Evolutionary conservation across 441 rosid genomes (phyloP).

Genomic region (Pelargonium fulgidum): DNA sequence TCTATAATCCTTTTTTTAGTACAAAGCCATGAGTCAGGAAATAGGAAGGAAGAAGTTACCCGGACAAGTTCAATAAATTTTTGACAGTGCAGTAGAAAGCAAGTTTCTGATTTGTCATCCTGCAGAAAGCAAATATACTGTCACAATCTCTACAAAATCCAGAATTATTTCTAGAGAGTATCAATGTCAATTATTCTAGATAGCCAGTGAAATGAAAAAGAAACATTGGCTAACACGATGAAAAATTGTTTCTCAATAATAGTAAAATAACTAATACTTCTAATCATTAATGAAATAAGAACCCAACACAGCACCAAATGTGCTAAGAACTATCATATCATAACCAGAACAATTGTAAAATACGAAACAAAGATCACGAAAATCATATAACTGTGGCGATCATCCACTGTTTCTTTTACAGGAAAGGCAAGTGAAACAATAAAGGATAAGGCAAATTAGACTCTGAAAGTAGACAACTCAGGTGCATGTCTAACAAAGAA

Average conservation of each 20-base stretch:
- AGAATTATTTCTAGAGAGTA: slow-evolving; percentile 2
- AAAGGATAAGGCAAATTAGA: neutral
- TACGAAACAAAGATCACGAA: neutral
- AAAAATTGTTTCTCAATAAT: neutral
- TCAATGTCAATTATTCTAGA: neutral
- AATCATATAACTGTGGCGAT: too few species aligned
- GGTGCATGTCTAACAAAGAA: neutral
- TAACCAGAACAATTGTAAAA: neutral
- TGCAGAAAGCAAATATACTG: slow-evolving; percentile 34
- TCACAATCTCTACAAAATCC: slow-evolving; percentile 20
- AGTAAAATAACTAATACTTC: neutral
- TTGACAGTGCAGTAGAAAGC: slow-evolving; percentile 86
- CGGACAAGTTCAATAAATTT: slow-evolving; percentile 83
- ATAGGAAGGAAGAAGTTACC: slow-evolving; percentile 40
- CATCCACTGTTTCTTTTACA: neutral
- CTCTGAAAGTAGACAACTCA: neutral
- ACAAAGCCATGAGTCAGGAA: slow-evolving; percentile 7
- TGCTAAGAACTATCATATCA: neutral
- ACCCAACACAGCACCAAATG: neutral
- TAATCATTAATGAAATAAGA: neutral
- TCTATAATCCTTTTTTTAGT: neutral
- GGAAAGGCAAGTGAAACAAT: neutral
- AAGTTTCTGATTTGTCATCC: slow-evolving; percentile 89
- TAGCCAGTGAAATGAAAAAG: neutral
- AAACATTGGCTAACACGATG: neutral